Evolutionary conservation across 495 filamentous ascomycete genomes (phyloP).

Genomic region (Aspergillus conjunctus): DNA sequence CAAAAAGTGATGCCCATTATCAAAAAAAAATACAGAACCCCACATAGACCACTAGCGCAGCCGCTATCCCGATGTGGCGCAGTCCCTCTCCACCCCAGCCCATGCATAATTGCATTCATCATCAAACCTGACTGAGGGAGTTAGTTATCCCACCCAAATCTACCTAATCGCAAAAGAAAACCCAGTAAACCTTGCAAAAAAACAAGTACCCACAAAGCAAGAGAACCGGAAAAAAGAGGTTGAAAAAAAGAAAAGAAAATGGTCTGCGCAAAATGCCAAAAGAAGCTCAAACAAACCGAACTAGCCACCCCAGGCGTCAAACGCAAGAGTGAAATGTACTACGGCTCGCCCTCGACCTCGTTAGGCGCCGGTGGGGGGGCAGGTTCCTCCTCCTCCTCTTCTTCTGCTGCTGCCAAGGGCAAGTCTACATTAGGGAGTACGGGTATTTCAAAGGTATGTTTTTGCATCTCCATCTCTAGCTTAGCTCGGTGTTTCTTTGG

Average conservation of each 20-base stretch:
- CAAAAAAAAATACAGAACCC: neutral
- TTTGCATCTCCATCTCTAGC: neutral
- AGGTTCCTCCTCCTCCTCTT: neutral
- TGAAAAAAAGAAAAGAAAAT: conserved; percentile 42
- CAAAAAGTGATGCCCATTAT: too few relatives aligned
- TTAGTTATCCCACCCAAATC: neutral
- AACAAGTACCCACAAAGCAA: neutral
- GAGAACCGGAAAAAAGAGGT: neutral
- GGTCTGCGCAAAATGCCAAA: conserved; percentile 71
- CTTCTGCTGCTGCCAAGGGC: conserved; percentile 48
- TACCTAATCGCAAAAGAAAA: neutral
- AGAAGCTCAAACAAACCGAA: conserved; percentile 60
- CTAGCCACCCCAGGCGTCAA: conserved; percentile 71
- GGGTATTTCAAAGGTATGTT: conserved; percentile 41
- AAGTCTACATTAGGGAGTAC: conserved; percentile 40
- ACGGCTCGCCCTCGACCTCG: conserved; percentile 63
- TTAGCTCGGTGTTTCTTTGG: conserved; percentile 5
- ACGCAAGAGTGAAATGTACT: conserved; percentile 72
- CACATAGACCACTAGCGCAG: neutral
- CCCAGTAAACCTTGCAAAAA: neutral
- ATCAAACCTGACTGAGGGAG: neutral
- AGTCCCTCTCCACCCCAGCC: neutral
- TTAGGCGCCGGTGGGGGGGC: conserved; percentile 50
- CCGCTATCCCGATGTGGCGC: neutral
- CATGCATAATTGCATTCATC: neutral